A percentile compares a stretch with the other conserved stretches of the same genome.
These are phyloP conservation scores for Spergularia bocconei DNA, from an alignment of 148 eudicot genomes.

Conservation along the genomic window DNA sequence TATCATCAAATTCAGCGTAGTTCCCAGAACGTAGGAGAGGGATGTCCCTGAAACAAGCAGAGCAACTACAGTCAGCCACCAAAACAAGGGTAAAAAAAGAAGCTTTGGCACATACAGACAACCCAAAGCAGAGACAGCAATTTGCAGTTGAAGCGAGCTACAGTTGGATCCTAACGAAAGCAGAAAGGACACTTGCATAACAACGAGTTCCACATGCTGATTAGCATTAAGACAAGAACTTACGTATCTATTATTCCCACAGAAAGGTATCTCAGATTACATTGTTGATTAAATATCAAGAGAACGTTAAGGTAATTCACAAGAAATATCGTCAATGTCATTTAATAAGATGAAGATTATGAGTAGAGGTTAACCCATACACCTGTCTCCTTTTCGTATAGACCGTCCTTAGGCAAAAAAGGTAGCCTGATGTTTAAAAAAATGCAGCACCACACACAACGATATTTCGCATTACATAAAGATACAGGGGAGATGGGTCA, in stretches of 20 bases:
- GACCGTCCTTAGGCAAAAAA: not conserved
- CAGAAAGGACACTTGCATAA: too few species aligned
- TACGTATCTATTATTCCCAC: not conserved
- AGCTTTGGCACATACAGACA: not conserved
- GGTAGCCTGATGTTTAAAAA: not conserved
- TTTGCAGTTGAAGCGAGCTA: not conserved
- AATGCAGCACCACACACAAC: not conserved
- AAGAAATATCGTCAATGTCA: not conserved
- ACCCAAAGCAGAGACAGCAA: not conserved
- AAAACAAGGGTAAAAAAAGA: not conserved
- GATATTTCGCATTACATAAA: not conserved
- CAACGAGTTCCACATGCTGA: not conserved
- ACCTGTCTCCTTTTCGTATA: not conserved
- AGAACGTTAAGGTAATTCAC: not conserved
- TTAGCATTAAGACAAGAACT: not conserved
- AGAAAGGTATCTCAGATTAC: not conserved
- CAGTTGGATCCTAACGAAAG: not conserved
- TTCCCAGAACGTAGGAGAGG: constrained; percentile 57
- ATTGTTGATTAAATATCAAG: not conserved
- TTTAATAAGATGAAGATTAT: not conserved
- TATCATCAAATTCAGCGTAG: constrained; percentile 49
- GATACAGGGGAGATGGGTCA: not conserved
- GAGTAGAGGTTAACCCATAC: not conserved
- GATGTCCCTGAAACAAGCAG: constrained; percentile 61
- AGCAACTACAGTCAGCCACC: constrained; percentile 1